A percentile compares a stretch with the other conserved stretches of the same genome.
These are phyloP conservation scores for Ceriops decandra DNA, from an alignment of 345 rosid species.

Conservation along the genomic window DNA sequence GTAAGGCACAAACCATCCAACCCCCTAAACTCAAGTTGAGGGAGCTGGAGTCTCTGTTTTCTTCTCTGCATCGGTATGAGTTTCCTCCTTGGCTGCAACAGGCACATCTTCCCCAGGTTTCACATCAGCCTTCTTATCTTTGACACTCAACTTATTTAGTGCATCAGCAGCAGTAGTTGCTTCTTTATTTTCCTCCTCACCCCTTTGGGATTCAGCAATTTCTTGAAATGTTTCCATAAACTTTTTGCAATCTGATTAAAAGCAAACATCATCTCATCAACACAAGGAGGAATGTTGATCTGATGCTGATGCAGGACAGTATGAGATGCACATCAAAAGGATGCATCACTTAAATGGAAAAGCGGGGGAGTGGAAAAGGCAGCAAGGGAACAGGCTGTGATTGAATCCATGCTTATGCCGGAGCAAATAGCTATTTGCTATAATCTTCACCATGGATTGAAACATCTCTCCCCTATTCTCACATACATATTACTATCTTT, in stretches of 20 bases:
- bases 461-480: too few species aligned
- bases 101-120: conserved; percentile 33
- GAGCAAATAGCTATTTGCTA: too few species aligned
- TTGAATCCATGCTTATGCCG: too few species aligned
- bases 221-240: conserved; percentile 79
- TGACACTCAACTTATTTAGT: conserved; percentile 66
- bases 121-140: conserved; percentile 51
- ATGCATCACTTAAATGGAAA: too few species aligned
- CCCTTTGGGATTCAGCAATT: conserved; percentile 58
- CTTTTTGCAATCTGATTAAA: conserved; percentile 63
- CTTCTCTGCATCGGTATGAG: conserved; percentile 43
- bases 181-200: conserved; percentile 58
- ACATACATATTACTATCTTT: too few species aligned
- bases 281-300: not conserved
- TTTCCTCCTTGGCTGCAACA: conserved; percentile 32
- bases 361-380: too few species aligned
- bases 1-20: conserved; percentile 6
- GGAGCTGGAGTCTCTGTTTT: conserved; percentile 42
- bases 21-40: conserved; percentile 34
- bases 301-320: not conserved
- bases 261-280: not conserved
- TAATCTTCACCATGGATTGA: too few species aligned
- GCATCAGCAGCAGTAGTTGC: conserved; percentile 67
- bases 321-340: too few species aligned
- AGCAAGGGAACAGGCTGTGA: too few species aligned